These are phyloP conservation scores for Vigna unguiculata DNA, from an alignment of 306 rosid genomes.

Conservation along the genomic window DNA sequence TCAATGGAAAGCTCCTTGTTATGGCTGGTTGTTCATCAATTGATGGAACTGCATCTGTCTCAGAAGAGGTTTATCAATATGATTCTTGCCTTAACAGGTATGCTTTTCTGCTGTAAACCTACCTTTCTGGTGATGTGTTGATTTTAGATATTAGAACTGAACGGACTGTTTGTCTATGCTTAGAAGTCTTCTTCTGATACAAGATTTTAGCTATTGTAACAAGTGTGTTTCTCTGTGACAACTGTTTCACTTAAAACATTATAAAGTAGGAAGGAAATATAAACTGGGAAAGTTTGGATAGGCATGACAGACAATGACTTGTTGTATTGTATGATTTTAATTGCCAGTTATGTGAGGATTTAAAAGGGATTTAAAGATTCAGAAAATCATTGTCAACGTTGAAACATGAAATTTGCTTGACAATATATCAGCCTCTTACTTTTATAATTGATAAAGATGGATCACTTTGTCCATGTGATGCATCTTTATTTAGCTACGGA, in stretches of 20 bases:
- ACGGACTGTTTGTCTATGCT: background rate
- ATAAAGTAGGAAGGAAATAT: background rate
- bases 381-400: background rate
- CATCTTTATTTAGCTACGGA: background rate
- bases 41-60: constrained; percentile 60
- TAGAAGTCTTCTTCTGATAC: background rate
- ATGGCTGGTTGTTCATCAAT: constrained; percentile 74
- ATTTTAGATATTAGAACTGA: background rate
- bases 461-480: background rate
- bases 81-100: constrained; percentile 83
- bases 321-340: background rate
- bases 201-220: background rate
- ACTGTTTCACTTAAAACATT: background rate
- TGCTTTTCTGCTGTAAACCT: constrained; percentile 37
- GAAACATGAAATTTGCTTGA: background rate
- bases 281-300: background rate
- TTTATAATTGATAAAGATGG: background rate
- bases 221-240: background rate
- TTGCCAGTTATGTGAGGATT: background rate
- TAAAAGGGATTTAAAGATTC: constrained; percentile 1
- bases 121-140: background rate
- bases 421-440: background rate
- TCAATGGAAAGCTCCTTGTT: constrained; percentile 89
- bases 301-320: background rate
- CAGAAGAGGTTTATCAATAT: constrained; percentile 78